Evolutionary conservation across 768 basidiomycete genomes (phyloP).

Genomic region (Xerocomellus chrysenteron): DNA sequence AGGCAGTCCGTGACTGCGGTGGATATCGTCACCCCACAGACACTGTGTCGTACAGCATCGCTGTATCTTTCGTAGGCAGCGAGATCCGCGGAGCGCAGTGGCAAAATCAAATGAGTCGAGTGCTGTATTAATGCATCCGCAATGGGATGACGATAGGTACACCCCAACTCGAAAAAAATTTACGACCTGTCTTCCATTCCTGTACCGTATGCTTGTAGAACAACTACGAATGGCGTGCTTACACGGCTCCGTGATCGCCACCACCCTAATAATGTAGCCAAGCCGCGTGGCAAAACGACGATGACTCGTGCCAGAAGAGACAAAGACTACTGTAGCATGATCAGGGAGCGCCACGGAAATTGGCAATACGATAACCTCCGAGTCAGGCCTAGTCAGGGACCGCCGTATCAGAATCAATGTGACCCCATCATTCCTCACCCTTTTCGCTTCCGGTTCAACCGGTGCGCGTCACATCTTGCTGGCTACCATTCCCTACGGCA

Average conservation of each 20-base stretch:
- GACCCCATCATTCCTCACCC: neutral
- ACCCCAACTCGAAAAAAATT: constrained; percentile 1
- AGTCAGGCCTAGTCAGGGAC: neutral
- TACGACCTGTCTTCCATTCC: constrained; percentile 16
- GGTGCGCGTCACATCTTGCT: neutral
- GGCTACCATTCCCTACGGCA: neutral
- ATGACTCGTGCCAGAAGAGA: constrained; percentile 3
- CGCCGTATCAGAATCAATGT: constrained; percentile 7
- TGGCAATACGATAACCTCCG: constrained; percentile 7
- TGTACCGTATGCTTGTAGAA: constrained; percentile 4
- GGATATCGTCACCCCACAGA: constrained; percentile 8
- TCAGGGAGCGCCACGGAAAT: constrained; percentile 17
- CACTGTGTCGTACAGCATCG: constrained; percentile 11
- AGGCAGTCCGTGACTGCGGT: constrained; percentile 7
- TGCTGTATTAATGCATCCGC: constrained; percentile 13
- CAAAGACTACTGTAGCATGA: neutral
- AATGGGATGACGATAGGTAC: neutral
- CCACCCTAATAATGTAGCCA: constrained; percentile 13
- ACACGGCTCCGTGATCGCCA: constrained; percentile 5
- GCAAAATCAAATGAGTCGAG: constrained; percentile 11
- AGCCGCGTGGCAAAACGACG: neutral
- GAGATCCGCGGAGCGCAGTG: constrained; percentile 21
- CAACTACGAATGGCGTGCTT: neutral
- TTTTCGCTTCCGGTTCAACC: constrained; percentile 1
- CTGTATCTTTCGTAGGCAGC: neutral